A percentile compares a stretch with the other conserved stretches of the same genome.
These are phyloP conservation scores for Globisporangium barbulae DNA, from an alignment of 352 stramenopile genomes.

Conservation along the genomic window DNA sequence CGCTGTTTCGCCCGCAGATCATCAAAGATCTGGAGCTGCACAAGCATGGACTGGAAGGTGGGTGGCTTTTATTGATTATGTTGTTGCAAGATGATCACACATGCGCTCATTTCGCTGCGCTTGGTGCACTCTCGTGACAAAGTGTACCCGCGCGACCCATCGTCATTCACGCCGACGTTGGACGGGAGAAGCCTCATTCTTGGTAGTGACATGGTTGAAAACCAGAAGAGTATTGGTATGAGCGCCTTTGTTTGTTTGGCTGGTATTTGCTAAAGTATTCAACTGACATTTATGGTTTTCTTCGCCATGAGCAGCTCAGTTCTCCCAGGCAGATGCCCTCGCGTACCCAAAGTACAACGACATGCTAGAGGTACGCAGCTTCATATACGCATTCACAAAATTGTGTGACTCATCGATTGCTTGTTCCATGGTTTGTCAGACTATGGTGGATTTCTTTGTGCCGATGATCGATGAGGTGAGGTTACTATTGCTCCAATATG, in stretches of 20 bases:
- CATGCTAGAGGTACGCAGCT: slow-evolving; percentile 56
- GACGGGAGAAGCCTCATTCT: slow-evolving; percentile 79
- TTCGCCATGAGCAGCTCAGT: slow-evolving; percentile 54
- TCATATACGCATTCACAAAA: not conserved
- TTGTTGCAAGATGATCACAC: not conserved
- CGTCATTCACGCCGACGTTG: slow-evolving; percentile 85
- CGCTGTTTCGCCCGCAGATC: slow-evolving; percentile 87
- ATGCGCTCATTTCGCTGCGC: not conserved
- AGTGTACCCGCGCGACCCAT: slow-evolving; percentile 81
- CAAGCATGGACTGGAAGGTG: slow-evolving; percentile 71
- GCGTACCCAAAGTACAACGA: slow-evolving; percentile 81
- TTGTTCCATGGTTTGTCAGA: slow-evolving; percentile 23
- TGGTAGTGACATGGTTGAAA: slow-evolving; percentile 67
- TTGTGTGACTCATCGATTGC: not conserved
- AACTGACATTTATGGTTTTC: not conserved
- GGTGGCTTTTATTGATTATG: not conserved
- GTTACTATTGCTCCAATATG: not conserved
- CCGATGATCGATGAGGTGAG: slow-evolving; percentile 81
- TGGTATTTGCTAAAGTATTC: not conserved
- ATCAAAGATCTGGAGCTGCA: slow-evolving; percentile 87
- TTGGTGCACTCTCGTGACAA: not conserved
- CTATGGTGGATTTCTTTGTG: slow-evolving; percentile 77
- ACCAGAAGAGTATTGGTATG: slow-evolving; percentile 71
- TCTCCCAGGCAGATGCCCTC: slow-evolving; percentile 70
- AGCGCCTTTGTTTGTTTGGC: not conserved